Base-by-base conservation (phyloP, 257 asterid genomes). In the Nicotiana obtusifolia region DNA sequence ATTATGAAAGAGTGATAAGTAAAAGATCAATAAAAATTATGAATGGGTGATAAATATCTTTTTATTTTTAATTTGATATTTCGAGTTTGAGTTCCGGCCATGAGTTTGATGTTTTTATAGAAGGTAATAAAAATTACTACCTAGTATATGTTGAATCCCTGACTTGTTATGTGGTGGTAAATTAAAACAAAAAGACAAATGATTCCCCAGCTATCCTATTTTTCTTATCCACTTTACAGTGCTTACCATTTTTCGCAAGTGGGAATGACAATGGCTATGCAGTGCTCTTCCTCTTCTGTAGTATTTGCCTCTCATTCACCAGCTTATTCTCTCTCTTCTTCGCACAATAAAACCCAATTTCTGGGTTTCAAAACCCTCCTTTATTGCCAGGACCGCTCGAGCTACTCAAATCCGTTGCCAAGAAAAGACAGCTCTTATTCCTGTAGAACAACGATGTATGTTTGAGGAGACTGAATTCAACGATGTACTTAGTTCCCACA, bases 361-460 rank as follows among this genome's bases (percentile, higher is more conserved):
- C 89, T 91, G 64, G 98, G 98, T 30, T 87, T 84, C 94, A 62
- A 85, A 83, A n/a, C 86, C 87, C 16, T 76, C 87, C 54, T 10
- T 83, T 81, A 30, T 47, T 61, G 30, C 47, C 49, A 82, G 60
- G 47, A 65, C 84, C 56, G 83, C 26, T 65, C 78, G 84, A 65
- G 80, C 84, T 49, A 80, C 78, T 54, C 88, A 80, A 82, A 88
- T 95, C 77, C 84, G 82, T 68, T 93, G 95, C 87, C 90, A 91
- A 83, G 94, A 87, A 7, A 91, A 88, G 76, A 30, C 90, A 13
- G 86, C 87, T 22, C 60, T 80, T 68, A 77, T 93, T 4, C 98
- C 98, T 24, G 64, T 88, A 14, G 94, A 86, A 2, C 99, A 95
- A 82, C 89, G 88, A 68, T 95, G 97, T 97, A 93, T 95, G 98